These are phyloP conservation scores for Cenchrus fungigraminus DNA, from an alignment of 176 grass and related monocot species.

Conservation along the genomic window DNA sequence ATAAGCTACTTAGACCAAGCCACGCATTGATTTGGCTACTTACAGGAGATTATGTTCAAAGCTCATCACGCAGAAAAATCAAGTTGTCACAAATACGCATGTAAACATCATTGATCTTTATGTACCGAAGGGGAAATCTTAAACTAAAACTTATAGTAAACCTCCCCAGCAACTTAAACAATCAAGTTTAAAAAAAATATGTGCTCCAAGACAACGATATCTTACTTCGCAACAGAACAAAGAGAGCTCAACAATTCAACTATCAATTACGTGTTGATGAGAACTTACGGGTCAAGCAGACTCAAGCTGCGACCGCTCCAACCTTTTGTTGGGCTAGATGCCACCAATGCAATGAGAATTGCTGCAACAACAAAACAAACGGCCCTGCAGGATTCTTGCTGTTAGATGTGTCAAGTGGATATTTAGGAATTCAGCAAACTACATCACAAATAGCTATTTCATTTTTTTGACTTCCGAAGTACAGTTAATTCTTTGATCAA, in stretches of 20 bases:
- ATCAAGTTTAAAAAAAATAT: background rate
- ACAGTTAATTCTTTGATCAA: constrained; percentile 11
- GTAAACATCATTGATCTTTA: background rate
- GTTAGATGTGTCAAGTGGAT: constrained; percentile 19
- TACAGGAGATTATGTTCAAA: constrained; percentile 5
- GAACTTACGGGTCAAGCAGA: constrained; percentile 95
- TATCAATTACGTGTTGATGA: constrained; percentile 1
- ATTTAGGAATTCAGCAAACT: background rate
- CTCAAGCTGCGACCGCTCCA: constrained; percentile 99
- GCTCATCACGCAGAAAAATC: background rate
- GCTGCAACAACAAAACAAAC: constrained; percentile 78
- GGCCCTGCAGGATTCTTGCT: constrained; percentile 61
- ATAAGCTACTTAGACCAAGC: background rate
- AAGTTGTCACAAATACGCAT: background rate
- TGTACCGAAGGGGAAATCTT: background rate
- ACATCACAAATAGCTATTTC: background rate
- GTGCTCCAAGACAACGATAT: background rate
- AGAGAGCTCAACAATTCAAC: constrained; percentile 2
- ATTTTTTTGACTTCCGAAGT: background rate
- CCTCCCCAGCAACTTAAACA: background rate
- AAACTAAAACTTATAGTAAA: background rate
- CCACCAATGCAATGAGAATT: constrained; percentile 88
- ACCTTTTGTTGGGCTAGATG: constrained; percentile 99
- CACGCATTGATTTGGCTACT: background rate
- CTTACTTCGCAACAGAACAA: background rate